Evolutionary conservation across 2,329 filamentous ascomycete genomes (phyloP), one percentile per base, ranked within the genome.

Genomic region (Zalaria sp.): DNA sequence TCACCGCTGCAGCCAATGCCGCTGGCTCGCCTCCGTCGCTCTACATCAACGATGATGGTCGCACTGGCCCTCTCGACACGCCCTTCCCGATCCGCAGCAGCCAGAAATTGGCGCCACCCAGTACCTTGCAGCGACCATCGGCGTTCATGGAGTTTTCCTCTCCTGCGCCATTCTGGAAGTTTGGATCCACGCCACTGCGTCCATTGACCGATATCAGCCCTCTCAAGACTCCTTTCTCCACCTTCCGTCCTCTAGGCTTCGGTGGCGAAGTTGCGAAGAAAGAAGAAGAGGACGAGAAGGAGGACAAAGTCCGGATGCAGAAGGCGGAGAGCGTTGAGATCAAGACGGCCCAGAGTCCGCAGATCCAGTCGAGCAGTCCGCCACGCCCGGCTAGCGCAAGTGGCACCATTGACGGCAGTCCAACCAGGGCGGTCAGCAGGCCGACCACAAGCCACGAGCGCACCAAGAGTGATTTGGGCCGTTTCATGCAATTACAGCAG

Each of bases 131-230:
- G 56, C 71, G 83, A 42, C 85, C 85, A 6, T 88, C 82, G 55
- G 82, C 87, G 54, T 84, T 86, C 58, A 86, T 89, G 74, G 83
- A 84, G 29, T 87, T 85, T 37, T 86, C 81, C 51, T 87, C 82
- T 28, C 85, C 85, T 0, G 85, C 85, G 1, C 83, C 84, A 0
- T 91, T 93, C 60, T 93, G 85, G 85, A 87, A 84, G 58, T 91
- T 83, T 59, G 84, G 78, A 59, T 88, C 83, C 2, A 83, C 83
- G 2, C 65, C 83, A 5, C 62, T 62, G 46, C 59, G 59, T 38
- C 56, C 58, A n/a, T 32, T 43, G 18, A 58, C 56, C 41, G 58
- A 61, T 42, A 50, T 61, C n/a, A 59, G 57, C 37, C 58, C 58
- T 31, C 38, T 61, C 37, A 61, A 61, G 49, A 60, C 57, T 2